Conservation (phyloP, 1,139 yeast species). For the Debaryomyces nepalensis region DNA sequence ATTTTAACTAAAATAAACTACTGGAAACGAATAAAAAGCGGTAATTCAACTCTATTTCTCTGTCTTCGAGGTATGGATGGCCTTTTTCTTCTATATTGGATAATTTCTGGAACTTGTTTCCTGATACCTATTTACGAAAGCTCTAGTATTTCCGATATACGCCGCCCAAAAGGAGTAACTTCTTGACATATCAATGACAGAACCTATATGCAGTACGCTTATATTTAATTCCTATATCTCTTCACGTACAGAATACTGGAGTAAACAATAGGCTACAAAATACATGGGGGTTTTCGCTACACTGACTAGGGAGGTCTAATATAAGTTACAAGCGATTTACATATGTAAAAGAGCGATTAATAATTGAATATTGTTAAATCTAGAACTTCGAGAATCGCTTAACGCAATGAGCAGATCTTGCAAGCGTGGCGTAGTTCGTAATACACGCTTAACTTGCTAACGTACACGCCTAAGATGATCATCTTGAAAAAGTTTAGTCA, state of each 20-base stretch:
- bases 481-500: too few species aligned
- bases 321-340: too few species aligned
- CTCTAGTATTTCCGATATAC: background rate
- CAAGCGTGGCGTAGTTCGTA: too few species aligned
- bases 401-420: too few species aligned
- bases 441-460: too few species aligned
- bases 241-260: background rate
- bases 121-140: background rate
- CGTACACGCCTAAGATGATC: too few species aligned
- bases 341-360: too few species aligned
- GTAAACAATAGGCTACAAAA: background rate
- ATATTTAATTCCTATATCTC: too few species aligned
- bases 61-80: background rate
- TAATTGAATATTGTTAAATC: too few species aligned
- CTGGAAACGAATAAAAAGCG: background rate
- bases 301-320: too few species aligned
- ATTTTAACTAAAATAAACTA: background rate
- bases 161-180: conserved; percentile 4
- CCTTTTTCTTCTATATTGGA: background rate
- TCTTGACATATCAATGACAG: conserved; percentile 8
- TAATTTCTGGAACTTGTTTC: background rate
- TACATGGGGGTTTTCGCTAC: too few species aligned
- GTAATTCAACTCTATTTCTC: background rate
- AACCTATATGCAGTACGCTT: background rate
- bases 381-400: too few species aligned